These are phyloP conservation scores for Eutrema salsugineum DNA, from an alignment of 441 rosid genomes.

Conservation along the genomic window DNA sequence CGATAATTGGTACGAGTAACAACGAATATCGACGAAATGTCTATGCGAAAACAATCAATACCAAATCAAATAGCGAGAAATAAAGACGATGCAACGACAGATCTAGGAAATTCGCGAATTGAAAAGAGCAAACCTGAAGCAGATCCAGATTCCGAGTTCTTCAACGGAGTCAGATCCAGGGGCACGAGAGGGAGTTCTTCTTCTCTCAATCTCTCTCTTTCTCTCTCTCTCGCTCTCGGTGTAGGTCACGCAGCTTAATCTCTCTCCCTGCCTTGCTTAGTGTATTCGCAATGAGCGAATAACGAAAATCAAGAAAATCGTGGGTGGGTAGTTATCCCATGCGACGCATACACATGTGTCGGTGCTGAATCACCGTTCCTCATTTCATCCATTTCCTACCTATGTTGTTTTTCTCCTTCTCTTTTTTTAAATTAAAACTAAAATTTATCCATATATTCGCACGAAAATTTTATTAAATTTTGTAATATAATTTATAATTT, in stretches of 20 bases:
- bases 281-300: slow-evolving; percentile 28
- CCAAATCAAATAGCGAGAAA: neutral
- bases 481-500: no score
- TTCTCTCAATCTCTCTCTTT: neutral
- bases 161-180: slow-evolving; percentile 21
- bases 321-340: slow-evolving; percentile 15
- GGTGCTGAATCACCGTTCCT: slow-evolving; percentile 9
- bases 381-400: no score
- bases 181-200: neutral
- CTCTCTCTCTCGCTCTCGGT: neutral
- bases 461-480: no score
- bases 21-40: neutral
- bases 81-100: slow-evolving; percentile 1
- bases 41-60: neutral
- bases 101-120: slow-evolving; percentile 3
- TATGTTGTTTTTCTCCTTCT: no score
- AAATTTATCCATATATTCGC: no score
- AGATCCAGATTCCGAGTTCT: slow-evolving; percentile 27
- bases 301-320: slow-evolving; percentile 27
- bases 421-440: no score
- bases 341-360: slow-evolving; percentile 15
- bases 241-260: neutral
- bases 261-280: slow-evolving; percentile 11
- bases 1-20: neutral
- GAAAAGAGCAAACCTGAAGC: slow-evolving; percentile 16